phyloP scores from a whole-genome alignment of 2,329 filamentous ascomycete genomes.

The Alternaria dauci region DNA sequence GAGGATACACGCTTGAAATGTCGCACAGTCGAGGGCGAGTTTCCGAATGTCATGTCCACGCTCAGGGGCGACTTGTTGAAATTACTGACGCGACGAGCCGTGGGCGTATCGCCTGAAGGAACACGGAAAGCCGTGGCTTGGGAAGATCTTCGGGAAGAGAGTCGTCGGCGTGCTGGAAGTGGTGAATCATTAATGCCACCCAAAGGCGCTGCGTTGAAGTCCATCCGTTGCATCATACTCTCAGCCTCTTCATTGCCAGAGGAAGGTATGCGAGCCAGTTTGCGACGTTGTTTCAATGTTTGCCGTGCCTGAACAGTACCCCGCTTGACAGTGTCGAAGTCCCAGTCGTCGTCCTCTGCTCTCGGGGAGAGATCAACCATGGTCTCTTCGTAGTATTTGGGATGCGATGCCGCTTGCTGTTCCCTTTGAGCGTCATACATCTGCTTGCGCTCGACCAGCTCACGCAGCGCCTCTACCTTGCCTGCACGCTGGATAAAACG shows the following conservation, averaged over 20 bases:
- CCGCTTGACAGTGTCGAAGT: constrained; percentile 90
- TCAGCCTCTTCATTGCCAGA: constrained; percentile 45
- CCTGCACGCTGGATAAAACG: constrained; percentile 87
- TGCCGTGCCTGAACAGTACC: constrained; percentile 64
- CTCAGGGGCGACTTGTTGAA: constrained; percentile 77
- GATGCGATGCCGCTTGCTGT: constrained; percentile 63
- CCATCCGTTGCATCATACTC: constrained; percentile 53
- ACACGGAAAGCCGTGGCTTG: constrained; percentile 50
- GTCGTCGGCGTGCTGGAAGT: constrained; percentile 37
- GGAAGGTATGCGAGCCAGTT: constrained; percentile 57
- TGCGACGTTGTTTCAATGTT: constrained; percentile 58
- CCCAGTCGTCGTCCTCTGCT: constrained; percentile 84
- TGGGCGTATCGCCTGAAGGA: constrained; percentile 51
- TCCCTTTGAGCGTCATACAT: constrained; percentile 79
- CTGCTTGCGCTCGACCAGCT: constrained; percentile 83
- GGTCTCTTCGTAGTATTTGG: constrained; percentile 93
- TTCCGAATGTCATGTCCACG: constrained; percentile 91
- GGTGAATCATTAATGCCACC: constrained; percentile 51
- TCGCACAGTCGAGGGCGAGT: constrained; percentile 88
- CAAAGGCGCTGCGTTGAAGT: constrained; percentile 55
- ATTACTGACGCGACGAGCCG: constrained; percentile 55
- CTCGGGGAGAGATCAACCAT: constrained; percentile 74
- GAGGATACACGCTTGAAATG: constrained; percentile 91
- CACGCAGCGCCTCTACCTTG: constrained; percentile 86
- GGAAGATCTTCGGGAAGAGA: constrained; percentile 49